phyloP scores from a whole-genome alignment of 2,329 filamentous ascomycete species.

The Dothiorella sarmentorum region DNA sequence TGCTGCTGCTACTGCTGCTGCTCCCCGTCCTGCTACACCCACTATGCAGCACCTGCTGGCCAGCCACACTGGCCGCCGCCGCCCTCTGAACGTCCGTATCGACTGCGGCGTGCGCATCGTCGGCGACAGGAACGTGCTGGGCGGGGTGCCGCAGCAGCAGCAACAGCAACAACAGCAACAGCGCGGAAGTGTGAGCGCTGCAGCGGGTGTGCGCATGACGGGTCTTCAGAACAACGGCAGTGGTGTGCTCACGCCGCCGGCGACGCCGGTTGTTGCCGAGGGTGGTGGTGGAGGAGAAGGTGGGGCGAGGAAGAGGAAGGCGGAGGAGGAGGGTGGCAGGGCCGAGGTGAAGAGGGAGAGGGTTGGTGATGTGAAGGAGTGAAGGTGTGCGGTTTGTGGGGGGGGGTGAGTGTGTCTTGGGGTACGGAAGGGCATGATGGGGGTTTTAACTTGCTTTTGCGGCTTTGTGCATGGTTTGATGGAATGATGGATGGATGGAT shows the following conservation, averaged over 20 bases:
- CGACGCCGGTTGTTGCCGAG: not conserved
- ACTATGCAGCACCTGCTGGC: not conserved
- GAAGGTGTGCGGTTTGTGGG: too few relatives aligned
- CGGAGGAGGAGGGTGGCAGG: not conserved
- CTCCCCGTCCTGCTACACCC: not conserved
- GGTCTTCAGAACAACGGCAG: not conserved
- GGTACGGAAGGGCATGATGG: too few relatives aligned
- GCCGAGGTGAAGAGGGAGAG: not conserved
- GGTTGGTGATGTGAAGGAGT: not conserved
- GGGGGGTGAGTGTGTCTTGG: too few relatives aligned
- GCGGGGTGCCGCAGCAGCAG: not conserved
- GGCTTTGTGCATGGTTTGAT: too few relatives aligned
- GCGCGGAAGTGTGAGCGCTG: not conserved
- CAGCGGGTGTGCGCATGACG: not conserved
- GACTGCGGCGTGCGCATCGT: slow-evolving; percentile 29
- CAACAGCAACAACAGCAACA: not conserved
- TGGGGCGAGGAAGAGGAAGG: slow-evolving; percentile 3
- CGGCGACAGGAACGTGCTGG: slow-evolving; percentile 42
- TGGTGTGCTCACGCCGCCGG: not conserved
- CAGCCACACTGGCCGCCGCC: not conserved
- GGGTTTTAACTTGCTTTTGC: too few relatives aligned
- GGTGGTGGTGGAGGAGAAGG: not conserved
- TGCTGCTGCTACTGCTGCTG: too few relatives aligned
- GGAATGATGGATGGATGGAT: too few relatives aligned
- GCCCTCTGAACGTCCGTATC: slow-evolving; percentile 13